A percentile compares a stretch with the other conserved stretches of the same genome.
Evolutionary conservation across 257 asterid genomes (phyloP).

Genomic region (Ophiorrhiza pumila): DNA sequence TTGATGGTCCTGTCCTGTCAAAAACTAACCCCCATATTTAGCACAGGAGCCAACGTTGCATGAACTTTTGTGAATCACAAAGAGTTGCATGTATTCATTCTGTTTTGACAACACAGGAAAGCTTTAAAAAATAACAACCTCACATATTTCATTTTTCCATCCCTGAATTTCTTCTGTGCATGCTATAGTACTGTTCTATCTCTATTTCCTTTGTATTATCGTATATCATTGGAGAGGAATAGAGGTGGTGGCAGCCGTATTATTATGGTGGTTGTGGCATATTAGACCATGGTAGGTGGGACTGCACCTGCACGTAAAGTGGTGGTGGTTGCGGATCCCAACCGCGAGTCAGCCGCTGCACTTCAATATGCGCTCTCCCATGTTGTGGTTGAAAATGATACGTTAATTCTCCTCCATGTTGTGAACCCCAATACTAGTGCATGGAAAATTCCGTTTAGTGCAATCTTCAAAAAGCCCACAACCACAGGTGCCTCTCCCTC

Average conservation of each 20-base stretch:
- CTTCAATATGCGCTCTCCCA: slow-evolving; percentile 66
- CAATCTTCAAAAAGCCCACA: slow-evolving; percentile 36
- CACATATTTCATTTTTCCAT: slow-evolving; percentile 5
- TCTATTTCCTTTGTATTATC: background rate
- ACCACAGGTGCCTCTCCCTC: slow-evolving; percentile 11
- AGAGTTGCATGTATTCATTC: too few relatives aligned
- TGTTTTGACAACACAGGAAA: too few relatives aligned
- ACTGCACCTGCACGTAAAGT: slow-evolving; percentile 43
- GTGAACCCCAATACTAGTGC: slow-evolving; percentile 36
- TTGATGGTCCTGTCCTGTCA: slow-evolving; percentile 6
- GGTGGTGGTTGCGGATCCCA: slow-evolving; percentile 75
- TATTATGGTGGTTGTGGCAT: slow-evolving; percentile 34
- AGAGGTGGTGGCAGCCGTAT: slow-evolving; percentile 16
- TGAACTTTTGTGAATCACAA: slow-evolving; percentile 11
- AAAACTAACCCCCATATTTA: background rate
- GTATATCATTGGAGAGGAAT: background rate
- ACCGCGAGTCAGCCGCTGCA: slow-evolving; percentile 68
- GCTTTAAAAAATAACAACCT: slow-evolving; percentile 21
- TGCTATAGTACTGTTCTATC: background rate
- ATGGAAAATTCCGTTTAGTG: slow-evolving; percentile 49
- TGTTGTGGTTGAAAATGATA: slow-evolving; percentile 51
- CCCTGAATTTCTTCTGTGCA: background rate
- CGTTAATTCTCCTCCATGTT: slow-evolving; percentile 50
- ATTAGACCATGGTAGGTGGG: slow-evolving; percentile 37
- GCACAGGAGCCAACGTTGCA: slow-evolving; percentile 5